Percentiles rank a stretch among this genome's conserved stretches.
These are phyloP conservation scores for Alternaria atra DNA, from an alignment of 2,329 filamentous ascomycete species.

Conservation along the genomic window DNA sequence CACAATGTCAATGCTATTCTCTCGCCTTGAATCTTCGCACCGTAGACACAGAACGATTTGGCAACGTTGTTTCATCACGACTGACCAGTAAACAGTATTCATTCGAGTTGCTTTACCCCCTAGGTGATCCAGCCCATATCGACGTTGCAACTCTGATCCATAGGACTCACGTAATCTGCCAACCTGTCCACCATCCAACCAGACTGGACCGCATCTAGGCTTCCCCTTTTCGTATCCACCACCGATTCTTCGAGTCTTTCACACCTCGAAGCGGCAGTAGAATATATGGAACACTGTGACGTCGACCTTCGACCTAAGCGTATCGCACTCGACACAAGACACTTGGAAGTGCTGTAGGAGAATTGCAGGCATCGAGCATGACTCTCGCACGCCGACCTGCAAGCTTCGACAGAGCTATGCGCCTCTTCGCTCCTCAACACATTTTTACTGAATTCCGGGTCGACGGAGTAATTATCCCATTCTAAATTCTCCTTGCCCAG, in stretches of 20 bases:
- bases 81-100: background rate
- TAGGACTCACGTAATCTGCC: background rate
- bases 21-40: too few relatives aligned
- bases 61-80: background rate
- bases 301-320: background rate
- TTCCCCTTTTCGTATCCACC: background rate
- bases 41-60: too few relatives aligned
- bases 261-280: background rate
- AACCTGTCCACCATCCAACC: constrained; percentile 8
- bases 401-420: constrained; percentile 4
- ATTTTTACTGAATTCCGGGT: background rate
- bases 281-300: constrained; percentile 3
- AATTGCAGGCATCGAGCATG: constrained; percentile 5
- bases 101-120: background rate
- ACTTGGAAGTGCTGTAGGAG: constrained; percentile 1
- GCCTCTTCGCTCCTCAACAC: background rate
- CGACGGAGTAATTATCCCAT: constrained; percentile 3
- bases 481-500: background rate
- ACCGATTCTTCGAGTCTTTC: background rate
- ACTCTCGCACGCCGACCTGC: background rate
- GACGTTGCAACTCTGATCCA: background rate
- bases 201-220: background rate
- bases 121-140: background rate
- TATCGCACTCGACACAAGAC: background rate
- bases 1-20: background rate